These are phyloP conservation scores for Pistacia atlantica DNA, from an alignment of 345 rosid species.

Conservation along the genomic window DNA sequence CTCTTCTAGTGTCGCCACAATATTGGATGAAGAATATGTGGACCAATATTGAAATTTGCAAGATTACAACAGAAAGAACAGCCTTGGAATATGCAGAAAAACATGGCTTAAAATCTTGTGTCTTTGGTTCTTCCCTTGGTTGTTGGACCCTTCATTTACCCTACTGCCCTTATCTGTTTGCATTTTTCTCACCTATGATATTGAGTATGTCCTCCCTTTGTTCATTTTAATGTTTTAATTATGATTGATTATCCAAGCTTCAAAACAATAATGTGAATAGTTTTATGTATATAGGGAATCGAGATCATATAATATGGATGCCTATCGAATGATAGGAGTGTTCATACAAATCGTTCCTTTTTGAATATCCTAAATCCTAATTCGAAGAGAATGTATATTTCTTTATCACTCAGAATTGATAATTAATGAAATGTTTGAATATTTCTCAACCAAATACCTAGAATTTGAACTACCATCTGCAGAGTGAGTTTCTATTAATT, in stretches of 20 bases:
- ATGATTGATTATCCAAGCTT: too few species aligned
- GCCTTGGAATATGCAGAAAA: slow-evolving; percentile 42
- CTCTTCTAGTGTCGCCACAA: slow-evolving; percentile 46
- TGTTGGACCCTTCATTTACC: slow-evolving; percentile 57
- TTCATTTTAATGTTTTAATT: too few species aligned
- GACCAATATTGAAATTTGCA: slow-evolving; percentile 35
- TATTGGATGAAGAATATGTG: slow-evolving; percentile 35
- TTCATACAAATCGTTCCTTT: slow-evolving; percentile 54
- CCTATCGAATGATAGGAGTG: slow-evolving; percentile 57
- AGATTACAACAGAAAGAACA: slow-evolving; percentile 41
- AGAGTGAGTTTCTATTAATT: slow-evolving; percentile 39
- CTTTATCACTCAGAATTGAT: slow-evolving; percentile 41
- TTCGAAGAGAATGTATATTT: slow-evolving; percentile 59
- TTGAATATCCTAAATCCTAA: slow-evolving; percentile 43
- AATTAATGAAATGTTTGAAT: slow-evolving; percentile 35
- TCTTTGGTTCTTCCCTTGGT: slow-evolving; percentile 44
- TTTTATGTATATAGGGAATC: slow-evolving; percentile 7
- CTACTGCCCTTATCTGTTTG: slow-evolving; percentile 40
- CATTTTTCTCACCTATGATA: slow-evolving; percentile 32
- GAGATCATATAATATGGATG: slow-evolving; percentile 39
- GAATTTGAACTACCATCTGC: slow-evolving; percentile 40
- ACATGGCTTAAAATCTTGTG: slow-evolving; percentile 46
- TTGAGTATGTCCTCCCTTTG: slow-evolving; percentile 29
- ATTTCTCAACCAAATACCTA: slow-evolving; percentile 41
- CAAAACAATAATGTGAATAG: too few species aligned